These are phyloP conservation scores for Dryas drummondii DNA, from an alignment of 306 rosid species.

Conservation along the genomic window DNA sequence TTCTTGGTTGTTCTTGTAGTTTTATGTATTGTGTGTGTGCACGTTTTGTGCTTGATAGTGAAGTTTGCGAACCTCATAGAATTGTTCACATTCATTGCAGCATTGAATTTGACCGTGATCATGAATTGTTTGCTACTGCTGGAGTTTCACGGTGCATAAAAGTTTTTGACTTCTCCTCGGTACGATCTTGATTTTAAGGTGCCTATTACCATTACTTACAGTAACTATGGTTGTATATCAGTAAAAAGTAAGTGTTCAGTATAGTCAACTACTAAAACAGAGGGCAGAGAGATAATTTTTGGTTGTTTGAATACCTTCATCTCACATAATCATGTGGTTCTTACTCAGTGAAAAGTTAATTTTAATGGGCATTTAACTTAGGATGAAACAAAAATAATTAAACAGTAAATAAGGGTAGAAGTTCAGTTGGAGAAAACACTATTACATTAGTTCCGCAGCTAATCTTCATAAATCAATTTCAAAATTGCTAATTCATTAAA, in stretches of 20 bases:
- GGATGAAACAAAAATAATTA: no score
- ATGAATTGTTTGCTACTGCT: slow-evolving; percentile 93
- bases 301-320: slow-evolving; percentile 3
- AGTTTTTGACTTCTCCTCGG: slow-evolving; percentile 88
- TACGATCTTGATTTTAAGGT: slow-evolving; percentile 36
- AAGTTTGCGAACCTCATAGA: slow-evolving; percentile 22
- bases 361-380: background rate
- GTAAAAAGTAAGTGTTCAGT: background rate
- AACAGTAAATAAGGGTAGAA: no score
- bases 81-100: slow-evolving; percentile 52
- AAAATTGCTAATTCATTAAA: no score
- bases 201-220: slow-evolving; percentile 7
- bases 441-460: no score
- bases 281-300: background rate
- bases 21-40: slow-evolving; percentile 3
- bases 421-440: no score
- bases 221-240: background rate
- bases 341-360: background rate
- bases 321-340: background rate
- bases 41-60: slow-evolving; percentile 9
- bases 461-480: no score
- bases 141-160: slow-evolving; percentile 97
- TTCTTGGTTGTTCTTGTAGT: background rate
- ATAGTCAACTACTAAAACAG: background rate
- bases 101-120: slow-evolving; percentile 95